A percentile compares a stretch with the other conserved stretches of the same genome.
phyloP scores from a whole-genome alignment of 208 protist species.

The Eutreptiella sp. region DNA sequence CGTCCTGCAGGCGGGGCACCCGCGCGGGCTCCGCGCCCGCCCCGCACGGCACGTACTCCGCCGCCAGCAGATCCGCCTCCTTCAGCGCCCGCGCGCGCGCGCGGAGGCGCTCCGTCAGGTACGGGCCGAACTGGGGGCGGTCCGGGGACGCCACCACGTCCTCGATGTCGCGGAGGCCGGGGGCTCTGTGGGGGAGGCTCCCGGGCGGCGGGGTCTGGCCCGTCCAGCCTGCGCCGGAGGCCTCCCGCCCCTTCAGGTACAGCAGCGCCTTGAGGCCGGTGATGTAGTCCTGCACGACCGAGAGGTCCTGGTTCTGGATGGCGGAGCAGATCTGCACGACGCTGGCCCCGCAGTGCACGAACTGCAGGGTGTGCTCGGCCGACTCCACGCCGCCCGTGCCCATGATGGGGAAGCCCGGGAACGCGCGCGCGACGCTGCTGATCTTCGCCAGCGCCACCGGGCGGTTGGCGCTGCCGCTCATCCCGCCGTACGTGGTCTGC shows the following conservation, averaged over 20 bases:
- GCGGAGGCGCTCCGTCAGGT: conserved; percentile 21
- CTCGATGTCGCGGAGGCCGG: too few relatives aligned
- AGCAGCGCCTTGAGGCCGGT: conserved; percentile 53
- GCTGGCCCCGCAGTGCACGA: conserved; percentile 63
- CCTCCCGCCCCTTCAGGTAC: conserved; percentile 50
- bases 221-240: conserved; percentile 48
- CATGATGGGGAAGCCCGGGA: conserved; percentile 65
- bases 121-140: conserved; percentile 45
- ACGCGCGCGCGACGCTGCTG: conserved; percentile 40
- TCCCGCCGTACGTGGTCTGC: conserved; percentile 71
- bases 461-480: conserved; percentile 68
- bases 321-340: conserved; percentile 68
- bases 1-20: conserved; percentile 33
- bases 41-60: too few relatives aligned
- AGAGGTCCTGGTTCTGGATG: conserved; percentile 76
- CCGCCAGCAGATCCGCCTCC: background rate
- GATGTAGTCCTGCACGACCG: conserved; percentile 68
- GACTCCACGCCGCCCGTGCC: conserved; percentile 51
- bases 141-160: too few relatives aligned
- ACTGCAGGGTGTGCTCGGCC: conserved; percentile 62
- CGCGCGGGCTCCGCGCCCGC: too few relatives aligned
- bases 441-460: conserved; percentile 56
- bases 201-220: conserved; percentile 46
- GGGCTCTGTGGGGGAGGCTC: conserved; percentile 14
- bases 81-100: background rate